Base-by-base conservation (phyloP, 108 stramenopile species). In the Skeletonema costatum region DNA sequence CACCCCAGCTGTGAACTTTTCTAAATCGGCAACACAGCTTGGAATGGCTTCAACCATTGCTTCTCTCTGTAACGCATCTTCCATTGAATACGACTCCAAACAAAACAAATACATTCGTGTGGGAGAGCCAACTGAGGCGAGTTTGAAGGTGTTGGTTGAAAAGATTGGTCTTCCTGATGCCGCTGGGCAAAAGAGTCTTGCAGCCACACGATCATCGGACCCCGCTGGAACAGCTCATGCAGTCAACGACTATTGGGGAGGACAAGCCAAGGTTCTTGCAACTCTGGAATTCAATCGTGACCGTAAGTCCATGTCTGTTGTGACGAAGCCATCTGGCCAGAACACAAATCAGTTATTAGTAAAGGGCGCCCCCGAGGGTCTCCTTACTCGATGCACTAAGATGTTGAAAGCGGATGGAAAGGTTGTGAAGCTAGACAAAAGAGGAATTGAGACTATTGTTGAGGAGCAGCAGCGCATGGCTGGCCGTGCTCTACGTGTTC, bases 41-140 rank as follows among this genome's bases (percentile, higher is more conserved):
- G 19, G 33, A 16, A 75, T 80, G 74, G 73, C 75, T 2, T 68
- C 77, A 32, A 78, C 68, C 16, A 66, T 75, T 51, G 63, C 73
- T 42, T 84, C 74, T 36, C 78, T 70, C 32, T 74, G 81, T 63
- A 85, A 73, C 29, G 56, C 71, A 12, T 72, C 75, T 30, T 64
- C 69, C 30, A 50, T 83, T 59, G 79, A 84, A 51, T 77, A 83
- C 44, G 83, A 78, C 42, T 35, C 69, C 64, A 81, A 81, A 62
- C 56, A 73, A 14, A 77, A 63, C 58, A 70, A 86, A 36, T 89
- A 90, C 60, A 72, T 63, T 44, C 85, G 90, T 30, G 88, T 91
- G 10, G 94, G 94, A 12, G 94, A 95, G 69, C 94, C 94, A 4
- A 95, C 94, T 11, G 94, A 95, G 62, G 93, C 92, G 10, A 89